Evolutionary conservation across 306 rosid genomes (phyloP).

Genomic region (Cucurbita maxima): DNA sequence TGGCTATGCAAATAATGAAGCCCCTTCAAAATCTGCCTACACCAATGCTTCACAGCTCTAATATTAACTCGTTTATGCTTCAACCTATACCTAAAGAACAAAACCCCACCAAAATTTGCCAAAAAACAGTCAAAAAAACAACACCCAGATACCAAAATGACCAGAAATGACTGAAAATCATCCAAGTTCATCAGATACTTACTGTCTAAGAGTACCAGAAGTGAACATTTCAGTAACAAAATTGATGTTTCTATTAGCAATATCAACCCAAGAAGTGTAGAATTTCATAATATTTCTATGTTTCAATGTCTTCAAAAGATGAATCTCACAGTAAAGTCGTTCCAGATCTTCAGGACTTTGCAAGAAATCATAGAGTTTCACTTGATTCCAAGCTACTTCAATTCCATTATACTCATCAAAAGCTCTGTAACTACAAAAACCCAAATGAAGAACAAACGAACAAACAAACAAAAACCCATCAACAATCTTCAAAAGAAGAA

Average conservation of each 20-base stretch:
- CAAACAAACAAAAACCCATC: background rate
- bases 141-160: background rate
- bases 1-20: conserved; percentile 85
- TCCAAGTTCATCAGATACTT: conserved; percentile 5
- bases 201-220: conserved; percentile 96
- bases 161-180: background rate
- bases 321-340: conserved; percentile 89
- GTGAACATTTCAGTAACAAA: conserved; percentile 94
- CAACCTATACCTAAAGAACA: conserved; percentile 58
- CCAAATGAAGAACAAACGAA: background rate
- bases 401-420: conserved; percentile 95
- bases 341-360: conserved; percentile 94
- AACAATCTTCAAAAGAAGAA: conserved; percentile 16
- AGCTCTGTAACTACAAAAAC: conserved; percentile 61
- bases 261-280: conserved; percentile 91
- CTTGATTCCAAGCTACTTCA: conserved; percentile 98
- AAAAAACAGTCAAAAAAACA: background rate
- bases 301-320: conserved; percentile 76
- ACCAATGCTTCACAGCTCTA: conserved; percentile 92
- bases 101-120: conserved; percentile 16
- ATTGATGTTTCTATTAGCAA: conserved; percentile 74
- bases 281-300: conserved; percentile 85
- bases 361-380: conserved; percentile 74
- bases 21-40: conserved; percentile 87
- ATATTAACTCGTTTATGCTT: conserved; percentile 79